Base-by-base conservation (phyloP, 2,329 filamentous ascomycete genomes). In the Trematosphaeria pertusa region DNA sequence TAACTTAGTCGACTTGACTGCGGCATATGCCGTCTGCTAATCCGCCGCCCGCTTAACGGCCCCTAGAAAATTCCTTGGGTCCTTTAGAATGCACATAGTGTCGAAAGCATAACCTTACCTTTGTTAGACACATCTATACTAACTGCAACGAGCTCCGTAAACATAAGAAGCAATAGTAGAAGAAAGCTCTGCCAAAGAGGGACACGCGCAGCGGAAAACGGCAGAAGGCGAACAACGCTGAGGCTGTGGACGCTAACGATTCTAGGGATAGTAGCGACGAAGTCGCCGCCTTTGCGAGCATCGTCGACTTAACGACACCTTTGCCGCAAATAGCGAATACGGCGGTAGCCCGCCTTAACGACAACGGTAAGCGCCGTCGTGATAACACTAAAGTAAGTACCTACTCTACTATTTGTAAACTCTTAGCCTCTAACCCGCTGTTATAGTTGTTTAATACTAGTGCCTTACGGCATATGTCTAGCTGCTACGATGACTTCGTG, bases 401-500 rank as follows among this genome's bases (percentile, higher is more conserved):
- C 4, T 12, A 43, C 30, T 21, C 44, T 34, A 26, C 39, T 14
- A 31, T 48, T 14, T 20, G 18, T 17, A 17, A 19, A 20, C 46
- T 35, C 15, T 37, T 17, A 33, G 26, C 30, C 2, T 15, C 5
- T 20, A 18, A 30, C 34, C 19, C 28, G 32, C 30, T 26, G 5
- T 18, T 35, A 10, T 54, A 21, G 46, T 34, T 47, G 21, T 47
- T 54, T 24, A 39, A 54, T 39, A 47, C 50, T 36, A 26, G 50
- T 40, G 46, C 43, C 19, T 54, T 32, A 36, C 35, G 33, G 17
- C 31, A 50, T 26, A 54, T 50, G 32, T 47, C 39, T 26, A 19
- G 50, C 14, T 47, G 17, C 24, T 8, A 15, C 2, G 35, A 49
- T 42, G 34, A 53, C 30, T 53, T 53, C 18, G 12, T 17, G 5